phyloP scores from a whole-genome alignment of 1,139 yeast genomes.

The Kodamaea ohmeri region DNA sequence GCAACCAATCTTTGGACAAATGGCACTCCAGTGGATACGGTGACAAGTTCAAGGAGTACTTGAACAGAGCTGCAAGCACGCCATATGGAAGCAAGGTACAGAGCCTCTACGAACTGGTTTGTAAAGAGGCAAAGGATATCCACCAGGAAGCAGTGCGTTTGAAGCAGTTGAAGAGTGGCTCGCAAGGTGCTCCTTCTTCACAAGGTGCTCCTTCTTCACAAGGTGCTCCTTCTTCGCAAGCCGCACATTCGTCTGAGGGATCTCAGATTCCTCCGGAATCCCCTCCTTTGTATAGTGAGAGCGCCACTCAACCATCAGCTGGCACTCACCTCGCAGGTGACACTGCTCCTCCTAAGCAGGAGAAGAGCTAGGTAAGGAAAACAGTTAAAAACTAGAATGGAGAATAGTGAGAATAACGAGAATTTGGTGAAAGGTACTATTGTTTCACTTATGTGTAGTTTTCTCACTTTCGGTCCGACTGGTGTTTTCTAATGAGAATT shows the following conservation, averaged over 20 bases:
- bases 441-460: too few species aligned
- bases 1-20: constrained; percentile 13
- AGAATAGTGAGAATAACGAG: too few species aligned
- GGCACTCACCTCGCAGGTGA: neutral
- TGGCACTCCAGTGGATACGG: constrained; percentile 20
- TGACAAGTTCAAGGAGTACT: constrained; percentile 42
- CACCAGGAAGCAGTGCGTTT: constrained; percentile 73
- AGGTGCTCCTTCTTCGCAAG: neutral
- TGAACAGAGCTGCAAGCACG: constrained; percentile 44
- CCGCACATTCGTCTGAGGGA: too few species aligned
- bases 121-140: constrained; percentile 58
- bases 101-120: constrained; percentile 49
- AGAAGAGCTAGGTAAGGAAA: too few species aligned
- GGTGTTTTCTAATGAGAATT: neutral
- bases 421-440: too few species aligned
- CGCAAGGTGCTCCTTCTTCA: constrained; percentile 33
- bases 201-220: neutral
- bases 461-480: too few species aligned
- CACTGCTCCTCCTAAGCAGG: neutral
- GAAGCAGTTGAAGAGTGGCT: constrained; percentile 54
- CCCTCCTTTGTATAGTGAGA: constrained; percentile 4
- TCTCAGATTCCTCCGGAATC: too few species aligned
- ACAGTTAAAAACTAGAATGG: too few species aligned
- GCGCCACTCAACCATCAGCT: neutral
- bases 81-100: constrained; percentile 52